phyloP scores from a whole-genome alignment of 257 asterid species.

The Salvia miltiorrhiza region DNA sequence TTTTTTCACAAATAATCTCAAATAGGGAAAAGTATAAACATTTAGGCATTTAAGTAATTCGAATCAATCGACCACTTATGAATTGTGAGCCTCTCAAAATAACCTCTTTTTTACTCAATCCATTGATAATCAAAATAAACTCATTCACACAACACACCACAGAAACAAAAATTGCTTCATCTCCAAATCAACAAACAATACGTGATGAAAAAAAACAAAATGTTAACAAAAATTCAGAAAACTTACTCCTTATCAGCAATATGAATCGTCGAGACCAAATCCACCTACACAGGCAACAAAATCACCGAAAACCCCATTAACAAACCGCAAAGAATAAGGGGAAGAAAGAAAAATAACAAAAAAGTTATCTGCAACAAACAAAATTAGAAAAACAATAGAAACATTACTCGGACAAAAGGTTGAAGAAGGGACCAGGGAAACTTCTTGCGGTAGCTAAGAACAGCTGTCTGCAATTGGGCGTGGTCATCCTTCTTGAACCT shows the following conservation, averaged over 20 bases:
- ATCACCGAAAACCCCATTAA: slow-evolving; percentile 8
- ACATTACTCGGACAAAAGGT: slow-evolving; percentile 73
- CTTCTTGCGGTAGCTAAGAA: slow-evolving; percentile 77
- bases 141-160: background rate
- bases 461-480: slow-evolving; percentile 88
- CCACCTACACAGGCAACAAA: slow-evolving; percentile 54
- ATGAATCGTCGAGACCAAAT: slow-evolving; percentile 95
- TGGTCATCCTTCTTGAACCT: slow-evolving; percentile 51
- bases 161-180: background rate
- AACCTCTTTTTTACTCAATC: slow-evolving; percentile 8
- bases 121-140: background rate
- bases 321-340: background rate
- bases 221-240: background rate
- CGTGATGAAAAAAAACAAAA: background rate
- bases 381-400: background rate
- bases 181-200: slow-evolving; percentile 1
- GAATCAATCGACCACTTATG: background rate
- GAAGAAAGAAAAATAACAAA: background rate
- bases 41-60: too few relatives aligned
- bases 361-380: background rate
- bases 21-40: too few relatives aligned
- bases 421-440: slow-evolving; percentile 91
- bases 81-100: background rate
- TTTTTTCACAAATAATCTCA: too few relatives aligned
- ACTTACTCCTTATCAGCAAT: slow-evolving; percentile 97